Percentiles rank a stretch among this genome's conserved stretches.
phyloP scores from a whole-genome alignment of 768 basidiomycete species.

The Suillus discolor region DNA sequence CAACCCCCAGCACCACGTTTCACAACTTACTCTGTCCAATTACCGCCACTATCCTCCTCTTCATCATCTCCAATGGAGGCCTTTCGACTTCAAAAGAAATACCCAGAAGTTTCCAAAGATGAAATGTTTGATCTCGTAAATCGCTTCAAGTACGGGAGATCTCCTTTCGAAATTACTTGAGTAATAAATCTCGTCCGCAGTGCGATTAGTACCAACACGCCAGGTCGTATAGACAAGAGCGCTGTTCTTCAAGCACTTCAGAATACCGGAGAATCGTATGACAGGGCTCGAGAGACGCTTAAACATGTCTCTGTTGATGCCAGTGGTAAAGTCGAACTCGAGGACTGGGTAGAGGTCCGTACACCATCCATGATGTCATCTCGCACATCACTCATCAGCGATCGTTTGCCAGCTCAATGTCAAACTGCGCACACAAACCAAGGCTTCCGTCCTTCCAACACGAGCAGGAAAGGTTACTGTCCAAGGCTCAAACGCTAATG shows the following conservation, averaged over 20 bases:
- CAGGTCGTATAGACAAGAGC: slow-evolving; percentile 83
- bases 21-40: slow-evolving; percentile 16
- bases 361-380: slow-evolving; percentile 25
- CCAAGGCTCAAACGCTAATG: slow-evolving; percentile 92
- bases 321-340: slow-evolving; percentile 93
- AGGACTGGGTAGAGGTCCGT: slow-evolving; percentile 96
- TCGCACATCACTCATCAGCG: slow-evolving; percentile 17
- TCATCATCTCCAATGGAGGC: slow-evolving; percentile 62
- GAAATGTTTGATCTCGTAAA: slow-evolving; percentile 95
- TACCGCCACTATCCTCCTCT: slow-evolving; percentile 9
- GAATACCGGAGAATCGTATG: slow-evolving; percentile 84
- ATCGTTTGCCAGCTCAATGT: slow-evolving; percentile 63
- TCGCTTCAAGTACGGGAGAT: slow-evolving; percentile 84
- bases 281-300: slow-evolving; percentile 84
- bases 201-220: slow-evolving; percentile 73
- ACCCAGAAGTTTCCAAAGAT: slow-evolving; percentile 87
- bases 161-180: neutral
- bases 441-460: slow-evolving; percentile 50
- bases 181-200: slow-evolving; percentile 38
- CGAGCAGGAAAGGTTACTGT: slow-evolving; percentile 92
- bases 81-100: slow-evolving; percentile 87
- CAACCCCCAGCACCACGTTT: slow-evolving; percentile 12
- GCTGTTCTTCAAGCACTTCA: slow-evolving; percentile 79
- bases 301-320: slow-evolving; percentile 95
- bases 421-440: slow-evolving; percentile 64